phyloP scores from a whole-genome alignment of 2,329 filamentous ascomycete species.

The Calonectria ilicicola region DNA sequence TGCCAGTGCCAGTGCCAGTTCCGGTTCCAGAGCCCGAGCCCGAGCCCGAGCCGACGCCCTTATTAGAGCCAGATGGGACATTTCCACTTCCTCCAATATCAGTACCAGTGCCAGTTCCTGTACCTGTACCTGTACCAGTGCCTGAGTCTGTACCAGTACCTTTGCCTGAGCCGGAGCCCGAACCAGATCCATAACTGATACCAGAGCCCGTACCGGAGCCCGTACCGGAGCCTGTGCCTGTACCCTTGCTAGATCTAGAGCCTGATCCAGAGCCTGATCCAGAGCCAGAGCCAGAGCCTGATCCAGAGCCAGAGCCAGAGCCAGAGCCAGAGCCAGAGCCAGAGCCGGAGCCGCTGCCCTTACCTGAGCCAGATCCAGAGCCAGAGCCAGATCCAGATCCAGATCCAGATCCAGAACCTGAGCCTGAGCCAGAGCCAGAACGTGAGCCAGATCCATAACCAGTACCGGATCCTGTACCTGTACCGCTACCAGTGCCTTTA shows the following conservation, averaged over 20 bases:
- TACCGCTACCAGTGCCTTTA: neutral
- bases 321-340: neutral
- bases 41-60: neutral
- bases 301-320: neutral
- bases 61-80: neutral
- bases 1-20: neutral
- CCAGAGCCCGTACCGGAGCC: neutral
- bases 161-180: neutral
- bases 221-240: neutral
- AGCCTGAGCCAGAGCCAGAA: neutral
- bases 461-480: neutral
- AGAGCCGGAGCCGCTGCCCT: no score
- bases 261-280: neutral
- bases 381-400: neutral
- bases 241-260: neutral
- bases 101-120: neutral
- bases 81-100: neutral
- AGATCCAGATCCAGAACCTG: neutral
- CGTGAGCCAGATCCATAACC: neutral
- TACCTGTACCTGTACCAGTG: neutral
- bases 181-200: neutral
- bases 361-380: neutral
- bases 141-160: neutral
- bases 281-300: neutral
- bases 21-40: neutral